phyloP scores from a whole-genome alignment of 169 alveolate species.

The Cryptosporidium sp. region DNA sequence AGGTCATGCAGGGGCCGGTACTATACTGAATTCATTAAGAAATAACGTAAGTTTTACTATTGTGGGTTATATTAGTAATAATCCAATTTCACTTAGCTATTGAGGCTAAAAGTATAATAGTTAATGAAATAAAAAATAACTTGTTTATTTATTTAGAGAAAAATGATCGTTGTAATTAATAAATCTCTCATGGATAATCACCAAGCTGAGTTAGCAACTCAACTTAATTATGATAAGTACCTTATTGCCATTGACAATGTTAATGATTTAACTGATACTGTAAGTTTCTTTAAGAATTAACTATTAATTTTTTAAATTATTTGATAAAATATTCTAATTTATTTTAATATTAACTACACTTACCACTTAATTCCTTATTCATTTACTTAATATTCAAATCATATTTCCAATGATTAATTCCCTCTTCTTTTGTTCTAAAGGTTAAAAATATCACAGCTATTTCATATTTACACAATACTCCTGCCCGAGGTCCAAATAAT shows the following conservation, averaged over 20 bases:
- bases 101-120: too few relatives aligned
- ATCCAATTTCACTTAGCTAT: not conserved
- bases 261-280: conserved; percentile 4
- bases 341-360: too few relatives aligned
- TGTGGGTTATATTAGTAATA: not conserved
- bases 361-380: not conserved
- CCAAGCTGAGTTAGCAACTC: conserved; percentile 81
- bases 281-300: not conserved
- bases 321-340: too few relatives aligned
- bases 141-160: conserved; percentile 52
- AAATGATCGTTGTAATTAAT: conserved; percentile 82
- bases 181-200: conserved; percentile 83
- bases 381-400: not conserved
- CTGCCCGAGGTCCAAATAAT: not conserved
- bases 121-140: too few relatives aligned
- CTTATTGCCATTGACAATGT: conserved; percentile 55
- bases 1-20: conserved; percentile 86
- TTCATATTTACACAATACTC: not conserved
- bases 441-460: not conserved
- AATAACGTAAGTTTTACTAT: conserved; percentile 64
- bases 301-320: too few relatives aligned
- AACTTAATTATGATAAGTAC: conserved; percentile 32
- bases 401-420: not conserved
- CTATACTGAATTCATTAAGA: conserved; percentile 81
- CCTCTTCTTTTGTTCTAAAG: not conserved